Conservation (phyloP, 2,329 filamentous ascomycete genomes). For the Fusarium redolens region DNA sequence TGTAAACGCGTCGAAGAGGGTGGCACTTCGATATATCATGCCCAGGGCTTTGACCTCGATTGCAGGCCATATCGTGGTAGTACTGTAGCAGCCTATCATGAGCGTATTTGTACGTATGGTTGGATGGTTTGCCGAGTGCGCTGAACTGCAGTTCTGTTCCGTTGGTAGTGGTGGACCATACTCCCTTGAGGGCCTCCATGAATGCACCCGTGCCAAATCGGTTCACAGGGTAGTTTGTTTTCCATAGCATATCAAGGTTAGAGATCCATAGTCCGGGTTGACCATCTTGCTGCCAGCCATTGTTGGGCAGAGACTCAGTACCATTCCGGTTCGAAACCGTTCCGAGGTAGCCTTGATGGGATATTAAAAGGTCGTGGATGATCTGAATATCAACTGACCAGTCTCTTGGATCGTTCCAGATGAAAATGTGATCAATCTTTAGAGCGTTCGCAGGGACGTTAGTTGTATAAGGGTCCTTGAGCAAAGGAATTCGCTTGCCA, state of each 20-base stretch:
- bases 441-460: constrained; percentile 59
- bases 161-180: constrained; percentile 79
- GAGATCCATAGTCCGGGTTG: constrained; percentile 89
- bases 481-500: constrained; percentile 48
- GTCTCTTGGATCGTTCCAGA: constrained; percentile 96
- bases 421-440: constrained; percentile 89
- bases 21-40: constrained; percentile 49
- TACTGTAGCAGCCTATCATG: constrained; percentile 74
- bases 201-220: constrained; percentile 94
- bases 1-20: constrained; percentile 82
- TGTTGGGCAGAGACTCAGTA: constrained; percentile 70
- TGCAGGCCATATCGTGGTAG: constrained; percentile 44
- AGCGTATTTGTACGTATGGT: constrained; percentile 84
- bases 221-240: constrained; percentile 83
- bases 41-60: constrained; percentile 17
- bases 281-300: constrained; percentile 83
- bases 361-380: constrained; percentile 85
- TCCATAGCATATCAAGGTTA: constrained; percentile 92
- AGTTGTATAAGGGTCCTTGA: constrained; percentile 48
- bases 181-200: constrained; percentile 80
- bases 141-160: constrained; percentile 70
- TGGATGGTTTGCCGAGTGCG: constrained; percentile 85
- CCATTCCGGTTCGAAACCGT: constrained; percentile 82
- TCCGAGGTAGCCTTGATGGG: constrained; percentile 80
- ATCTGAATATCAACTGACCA: constrained; percentile 93